Conservation (phyloP, 129 eudicot genomes). For the Silybum marianum region DNA sequence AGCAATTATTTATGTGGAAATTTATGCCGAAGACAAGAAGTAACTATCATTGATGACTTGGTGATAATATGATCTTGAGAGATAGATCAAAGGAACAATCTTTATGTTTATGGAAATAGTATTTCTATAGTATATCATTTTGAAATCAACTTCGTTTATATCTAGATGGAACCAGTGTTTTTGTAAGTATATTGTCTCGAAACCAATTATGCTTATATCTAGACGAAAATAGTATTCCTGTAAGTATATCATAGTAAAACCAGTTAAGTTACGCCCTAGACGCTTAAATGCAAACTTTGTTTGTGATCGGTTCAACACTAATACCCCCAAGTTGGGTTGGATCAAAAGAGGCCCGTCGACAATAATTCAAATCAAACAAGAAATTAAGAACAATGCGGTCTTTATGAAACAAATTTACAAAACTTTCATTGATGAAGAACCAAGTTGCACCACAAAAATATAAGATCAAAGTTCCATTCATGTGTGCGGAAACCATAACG, state of each 20-base stretch:
- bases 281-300: background rate
- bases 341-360: background rate
- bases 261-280: too few relatives aligned
- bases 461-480: conserved; percentile 3
- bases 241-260: background rate
- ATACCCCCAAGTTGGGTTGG: background rate
- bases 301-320: background rate
- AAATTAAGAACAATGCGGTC: background rate
- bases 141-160: too few relatives aligned
- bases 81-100: conserved; percentile 2
- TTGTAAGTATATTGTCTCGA: background rate
- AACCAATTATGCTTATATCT: background rate
- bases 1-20: conserved; percentile 14
- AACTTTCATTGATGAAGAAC: conserved; percentile 13
- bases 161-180: background rate
- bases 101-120: background rate
- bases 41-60: conserved; percentile 33
- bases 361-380: background rate
- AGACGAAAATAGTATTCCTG: too few relatives aligned
- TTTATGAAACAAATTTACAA: background rate
- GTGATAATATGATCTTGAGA: background rate
- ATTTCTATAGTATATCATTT: background rate
- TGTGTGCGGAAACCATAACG: background rate
- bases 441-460: conserved; percentile 18
- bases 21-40: conserved; percentile 29